Conservation (phyloP, 2,329 filamentous ascomycete genomes). For the Xylaria polymorpha region DNA sequence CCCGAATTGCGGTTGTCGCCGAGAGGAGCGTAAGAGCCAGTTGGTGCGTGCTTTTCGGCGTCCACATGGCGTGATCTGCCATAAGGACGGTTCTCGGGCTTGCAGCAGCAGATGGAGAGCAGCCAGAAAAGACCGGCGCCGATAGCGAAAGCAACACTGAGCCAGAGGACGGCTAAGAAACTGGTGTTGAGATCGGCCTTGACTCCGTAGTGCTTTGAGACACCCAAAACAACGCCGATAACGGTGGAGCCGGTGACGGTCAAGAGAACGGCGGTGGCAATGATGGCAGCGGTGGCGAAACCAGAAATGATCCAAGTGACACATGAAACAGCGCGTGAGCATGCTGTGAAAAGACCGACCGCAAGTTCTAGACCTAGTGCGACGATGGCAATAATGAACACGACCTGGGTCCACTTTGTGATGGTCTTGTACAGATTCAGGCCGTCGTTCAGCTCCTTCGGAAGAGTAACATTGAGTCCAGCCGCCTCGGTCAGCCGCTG, state of each 20-base stretch:
- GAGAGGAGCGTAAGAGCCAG: constrained; percentile 60
- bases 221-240: constrained; percentile 73
- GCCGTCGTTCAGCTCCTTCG: constrained; percentile 72
- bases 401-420: constrained; percentile 84
- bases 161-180: constrained; percentile 81
- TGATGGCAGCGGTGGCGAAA: constrained; percentile 64
- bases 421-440: constrained; percentile 79
- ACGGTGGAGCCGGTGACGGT: constrained; percentile 80
- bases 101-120: constrained; percentile 92
- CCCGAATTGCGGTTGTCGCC: constrained; percentile 52
- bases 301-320: constrained; percentile 81
- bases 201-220: constrained; percentile 78
- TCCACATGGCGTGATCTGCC: constrained; percentile 49
- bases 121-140: constrained; percentile 89
- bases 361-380: constrained; percentile 78
- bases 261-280: constrained; percentile 76
- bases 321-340: constrained; percentile 83
- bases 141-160: constrained; percentile 81
- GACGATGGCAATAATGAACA: constrained; percentile 79
- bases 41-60: constrained; percentile 64
- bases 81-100: constrained; percentile 62
- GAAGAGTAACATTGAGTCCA: constrained; percentile 71
- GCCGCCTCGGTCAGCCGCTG: constrained; percentile 57
- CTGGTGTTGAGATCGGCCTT: constrained; percentile 71
- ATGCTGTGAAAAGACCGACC: constrained; percentile 84